phyloP scores from a whole-genome alignment of 352 stramenopile species.

The Elongisporangium anandrum region DNA sequence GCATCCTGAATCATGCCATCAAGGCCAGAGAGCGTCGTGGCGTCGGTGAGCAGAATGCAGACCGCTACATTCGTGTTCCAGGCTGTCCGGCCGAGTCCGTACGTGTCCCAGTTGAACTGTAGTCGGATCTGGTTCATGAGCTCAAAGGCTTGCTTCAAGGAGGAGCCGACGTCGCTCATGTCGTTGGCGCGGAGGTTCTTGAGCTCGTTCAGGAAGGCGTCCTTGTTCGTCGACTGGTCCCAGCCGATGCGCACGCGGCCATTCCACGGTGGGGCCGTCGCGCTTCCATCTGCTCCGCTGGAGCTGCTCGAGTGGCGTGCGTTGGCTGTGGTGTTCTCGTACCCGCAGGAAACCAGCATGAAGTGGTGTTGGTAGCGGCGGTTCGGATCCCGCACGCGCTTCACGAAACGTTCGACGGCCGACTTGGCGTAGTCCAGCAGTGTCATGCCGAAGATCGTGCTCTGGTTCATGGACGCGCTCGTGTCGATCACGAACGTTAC shows the following conservation, averaged over 20 bases:
- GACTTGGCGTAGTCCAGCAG: constrained; percentile 88
- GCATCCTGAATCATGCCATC: constrained; percentile 74
- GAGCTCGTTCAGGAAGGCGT: constrained; percentile 73
- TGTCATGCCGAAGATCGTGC: constrained; percentile 84
- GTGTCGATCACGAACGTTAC: constrained; percentile 90
- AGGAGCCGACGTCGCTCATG: constrained; percentile 69
- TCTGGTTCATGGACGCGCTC: constrained; percentile 89
- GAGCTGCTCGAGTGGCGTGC: constrained; percentile 5
- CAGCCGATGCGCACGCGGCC: constrained; percentile 78
- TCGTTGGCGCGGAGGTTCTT: constrained; percentile 81
- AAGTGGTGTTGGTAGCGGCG: constrained; percentile 87
- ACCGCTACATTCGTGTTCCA: constrained; percentile 86
- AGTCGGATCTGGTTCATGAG: constrained; percentile 89
- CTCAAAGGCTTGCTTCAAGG: constrained; percentile 77
- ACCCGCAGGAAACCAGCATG: constrained; percentile 80
- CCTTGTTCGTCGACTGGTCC: constrained; percentile 85
- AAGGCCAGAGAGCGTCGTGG: constrained; percentile 54
- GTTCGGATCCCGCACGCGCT: constrained; percentile 77
- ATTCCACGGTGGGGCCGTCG: constrained; percentile 27
- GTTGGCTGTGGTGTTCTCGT: constrained; percentile 28
- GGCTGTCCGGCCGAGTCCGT: constrained; percentile 64
- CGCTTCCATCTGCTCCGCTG: neutral
- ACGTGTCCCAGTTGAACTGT: constrained; percentile 88
- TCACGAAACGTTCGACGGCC: constrained; percentile 84
- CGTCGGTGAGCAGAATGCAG: constrained; percentile 79